Conservation (phyloP, 768 basidiomycete species). For the Chlorophyllum brunneum region DNA sequence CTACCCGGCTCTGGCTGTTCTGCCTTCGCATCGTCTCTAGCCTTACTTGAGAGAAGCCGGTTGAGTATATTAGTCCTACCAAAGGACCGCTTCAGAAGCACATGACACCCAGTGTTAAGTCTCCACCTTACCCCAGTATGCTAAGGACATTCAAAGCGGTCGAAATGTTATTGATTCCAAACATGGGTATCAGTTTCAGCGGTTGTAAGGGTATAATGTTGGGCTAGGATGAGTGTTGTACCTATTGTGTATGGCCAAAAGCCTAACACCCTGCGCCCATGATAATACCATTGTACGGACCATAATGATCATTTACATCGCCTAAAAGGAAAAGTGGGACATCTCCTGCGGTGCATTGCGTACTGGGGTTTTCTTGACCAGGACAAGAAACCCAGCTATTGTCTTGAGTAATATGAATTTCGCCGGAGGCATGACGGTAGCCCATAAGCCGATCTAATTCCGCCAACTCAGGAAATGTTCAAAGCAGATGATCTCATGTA, state of each 20-base stretch:
- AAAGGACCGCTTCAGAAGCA: background rate
- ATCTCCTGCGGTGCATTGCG: constrained; percentile 39
- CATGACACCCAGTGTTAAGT: no score
- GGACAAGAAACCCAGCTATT: constrained; percentile 54
- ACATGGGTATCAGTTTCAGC: no score
- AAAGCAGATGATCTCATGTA: background rate
- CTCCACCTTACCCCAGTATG: no score
- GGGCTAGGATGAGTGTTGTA: no score
- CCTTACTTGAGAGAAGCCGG: no score
- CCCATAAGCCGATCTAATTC: constrained; percentile 34
- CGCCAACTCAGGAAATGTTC: background rate
- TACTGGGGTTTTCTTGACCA: constrained; percentile 51
- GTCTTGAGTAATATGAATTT: constrained; percentile 46
- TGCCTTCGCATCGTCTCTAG: no score
- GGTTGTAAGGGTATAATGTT: no score
- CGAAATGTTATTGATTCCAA: no score
- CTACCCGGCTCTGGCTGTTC: no score
- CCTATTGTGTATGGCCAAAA: no score
- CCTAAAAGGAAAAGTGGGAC: constrained; percentile 40
- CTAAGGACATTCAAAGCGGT: no score
- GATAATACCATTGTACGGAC: constrained; percentile 21
- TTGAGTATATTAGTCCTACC: no score
- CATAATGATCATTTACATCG: constrained; percentile 36
- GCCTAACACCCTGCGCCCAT: background rate
- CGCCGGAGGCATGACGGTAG: constrained; percentile 44